Conservation (phyloP, 140 eudicot species). For the Stevia rebaudiana region DNA sequence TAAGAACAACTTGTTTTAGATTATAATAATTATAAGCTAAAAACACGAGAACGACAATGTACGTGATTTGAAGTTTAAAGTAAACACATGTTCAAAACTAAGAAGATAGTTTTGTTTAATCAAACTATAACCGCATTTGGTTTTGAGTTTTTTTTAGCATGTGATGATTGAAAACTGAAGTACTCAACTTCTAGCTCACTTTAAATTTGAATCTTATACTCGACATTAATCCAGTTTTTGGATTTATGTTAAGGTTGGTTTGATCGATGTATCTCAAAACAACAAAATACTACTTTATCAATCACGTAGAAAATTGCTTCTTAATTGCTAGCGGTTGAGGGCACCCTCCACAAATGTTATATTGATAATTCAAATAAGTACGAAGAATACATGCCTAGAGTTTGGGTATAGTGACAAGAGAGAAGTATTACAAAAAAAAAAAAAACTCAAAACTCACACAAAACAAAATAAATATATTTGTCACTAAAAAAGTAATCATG, state of each 20-base stretch:
- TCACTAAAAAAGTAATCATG: no score
- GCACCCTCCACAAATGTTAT: no score
- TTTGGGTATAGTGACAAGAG: no score
- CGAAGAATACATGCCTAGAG: no score
- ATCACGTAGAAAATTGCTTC: no score
- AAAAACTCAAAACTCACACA: no score
- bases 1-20: background rate
- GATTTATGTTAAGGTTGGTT: background rate
- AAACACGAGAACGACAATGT: conserved; percentile 16
- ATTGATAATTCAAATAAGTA: no score
- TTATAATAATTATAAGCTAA: background rate
- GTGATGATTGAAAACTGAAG: background rate
- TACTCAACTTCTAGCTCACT: background rate
- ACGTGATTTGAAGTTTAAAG: conserved; percentile 4
- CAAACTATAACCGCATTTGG: background rate
- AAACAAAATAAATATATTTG: no score
- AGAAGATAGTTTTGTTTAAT: background rate
- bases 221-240: background rate
- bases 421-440: no score
- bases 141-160: background rate
- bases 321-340: no score
- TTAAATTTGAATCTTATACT: background rate
- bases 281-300: no score
- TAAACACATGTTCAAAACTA: background rate
- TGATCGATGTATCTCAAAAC: no score